A percentile compares a stretch with the other conserved stretches of the same genome.
These are phyloP conservation scores for Phalaenopsis equestris DNA, from an alignment of 106 monocot species.

Conservation along the genomic window DNA sequence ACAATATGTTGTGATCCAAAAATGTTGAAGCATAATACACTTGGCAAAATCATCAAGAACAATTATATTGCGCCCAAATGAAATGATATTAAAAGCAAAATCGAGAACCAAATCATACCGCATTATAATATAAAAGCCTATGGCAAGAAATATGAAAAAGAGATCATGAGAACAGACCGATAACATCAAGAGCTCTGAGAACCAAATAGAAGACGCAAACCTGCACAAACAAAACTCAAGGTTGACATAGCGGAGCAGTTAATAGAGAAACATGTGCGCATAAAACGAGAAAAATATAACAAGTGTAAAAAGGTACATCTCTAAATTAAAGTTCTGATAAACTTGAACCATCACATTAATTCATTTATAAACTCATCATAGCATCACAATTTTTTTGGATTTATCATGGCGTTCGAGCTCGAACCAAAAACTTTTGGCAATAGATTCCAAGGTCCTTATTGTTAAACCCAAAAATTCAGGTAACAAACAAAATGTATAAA, in stretches of 20 bases:
- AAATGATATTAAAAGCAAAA: not conserved
- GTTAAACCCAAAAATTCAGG: no score
- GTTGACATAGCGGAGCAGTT: not conserved
- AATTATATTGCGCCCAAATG: not conserved
- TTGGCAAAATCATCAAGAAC: not conserved
- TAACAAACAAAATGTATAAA: no score
- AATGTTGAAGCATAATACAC: not conserved
- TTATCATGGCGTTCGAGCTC: no score
- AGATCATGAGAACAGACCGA: conserved; percentile 46
- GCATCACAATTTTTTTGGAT: no score
- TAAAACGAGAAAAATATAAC: not conserved
- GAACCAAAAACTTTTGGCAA: no score
- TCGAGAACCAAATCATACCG: not conserved
- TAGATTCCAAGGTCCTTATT: no score
- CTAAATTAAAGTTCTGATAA: not conserved
- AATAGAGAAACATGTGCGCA: not conserved
- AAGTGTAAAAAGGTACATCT: not conserved
- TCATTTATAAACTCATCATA: not conserved
- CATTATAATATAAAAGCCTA: not conserved
- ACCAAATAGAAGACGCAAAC: conserved; percentile 95
- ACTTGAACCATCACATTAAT: not conserved
- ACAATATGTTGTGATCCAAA: not conserved
- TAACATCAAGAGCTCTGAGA: conserved; percentile 92
- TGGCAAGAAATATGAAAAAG: not conserved
- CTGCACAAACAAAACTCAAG: conserved; percentile 37